A percentile compares a stretch with the other conserved stretches of the same genome.
Evolutionary conservation across 2,329 filamentous ascomycete species (phyloP).

Genomic region (Aspergillus flavus): DNA sequence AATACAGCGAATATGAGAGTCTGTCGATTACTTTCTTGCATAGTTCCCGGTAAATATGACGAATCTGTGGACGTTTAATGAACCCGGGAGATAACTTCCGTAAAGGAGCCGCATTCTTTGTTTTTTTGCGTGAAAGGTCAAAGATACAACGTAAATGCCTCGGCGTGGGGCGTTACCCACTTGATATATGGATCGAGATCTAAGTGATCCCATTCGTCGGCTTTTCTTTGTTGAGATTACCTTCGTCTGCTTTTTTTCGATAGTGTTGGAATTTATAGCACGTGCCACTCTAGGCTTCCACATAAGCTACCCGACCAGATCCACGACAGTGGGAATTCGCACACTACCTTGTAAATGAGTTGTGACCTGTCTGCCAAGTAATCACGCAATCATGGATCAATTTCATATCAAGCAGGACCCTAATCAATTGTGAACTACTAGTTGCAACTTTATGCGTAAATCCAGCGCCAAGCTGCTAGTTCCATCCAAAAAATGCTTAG

Average conservation of each 20-base stretch:
- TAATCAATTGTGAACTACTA: neutral
- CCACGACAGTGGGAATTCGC: neutral
- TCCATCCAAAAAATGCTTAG: constrained; percentile 1
- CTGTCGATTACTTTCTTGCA: neutral
- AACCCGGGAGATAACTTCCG: neutral
- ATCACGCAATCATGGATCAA: neutral
- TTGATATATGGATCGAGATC: neutral
- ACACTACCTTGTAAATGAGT: neutral
- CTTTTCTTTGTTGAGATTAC: neutral
- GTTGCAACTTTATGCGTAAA: neutral
- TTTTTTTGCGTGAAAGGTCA: neutral
- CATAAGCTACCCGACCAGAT: neutral
- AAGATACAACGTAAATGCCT: neutral
- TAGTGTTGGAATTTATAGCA: neutral
- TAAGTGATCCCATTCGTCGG: neutral
- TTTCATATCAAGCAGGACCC: neutral
- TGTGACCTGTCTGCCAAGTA: neutral
- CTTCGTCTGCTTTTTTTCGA: neutral
- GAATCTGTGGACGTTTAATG: neutral
- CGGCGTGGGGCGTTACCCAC: neutral
- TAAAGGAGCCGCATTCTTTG: neutral
- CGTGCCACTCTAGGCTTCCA: constrained; percentile 4
- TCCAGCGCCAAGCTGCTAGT: constrained; percentile 1
- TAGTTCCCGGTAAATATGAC: neutral
- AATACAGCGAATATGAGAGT: neutral